phyloP scores from a whole-genome alignment of 768 basidiomycete species.

The Leccinum ochraceum region DNA sequence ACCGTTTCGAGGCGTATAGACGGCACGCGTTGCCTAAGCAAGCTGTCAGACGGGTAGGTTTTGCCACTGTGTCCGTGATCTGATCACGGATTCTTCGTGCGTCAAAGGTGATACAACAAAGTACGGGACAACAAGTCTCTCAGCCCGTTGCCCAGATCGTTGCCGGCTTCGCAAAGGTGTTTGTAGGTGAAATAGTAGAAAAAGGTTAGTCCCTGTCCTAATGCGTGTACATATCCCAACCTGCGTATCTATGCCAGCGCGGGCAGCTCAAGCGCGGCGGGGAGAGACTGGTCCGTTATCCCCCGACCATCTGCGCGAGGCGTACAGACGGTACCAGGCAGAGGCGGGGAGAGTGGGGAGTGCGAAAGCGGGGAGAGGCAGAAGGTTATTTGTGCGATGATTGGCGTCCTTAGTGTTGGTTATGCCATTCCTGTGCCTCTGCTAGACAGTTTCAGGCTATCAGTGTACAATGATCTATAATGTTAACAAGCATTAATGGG shows the following conservation, averaged over 20 bases:
- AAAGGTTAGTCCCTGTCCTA: constrained; percentile 53
- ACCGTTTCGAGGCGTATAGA: constrained; percentile 86
- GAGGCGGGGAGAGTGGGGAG: constrained; percentile 83
- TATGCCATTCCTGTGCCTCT: neutral
- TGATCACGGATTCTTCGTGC: neutral
- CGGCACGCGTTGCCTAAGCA: constrained; percentile 83
- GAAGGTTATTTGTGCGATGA: constrained; percentile 72
- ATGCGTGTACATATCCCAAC: neutral
- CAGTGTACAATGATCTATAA: neutral
- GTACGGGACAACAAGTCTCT: constrained; percentile 77
- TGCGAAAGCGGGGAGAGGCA: constrained; percentile 66
- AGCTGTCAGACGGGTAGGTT: constrained; percentile 71
- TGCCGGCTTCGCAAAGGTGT: constrained; percentile 88
- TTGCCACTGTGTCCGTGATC: neutral
- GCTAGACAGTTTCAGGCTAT: neutral
- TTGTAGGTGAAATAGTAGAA: constrained; percentile 90
- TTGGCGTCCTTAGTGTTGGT: neutral
- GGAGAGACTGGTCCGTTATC: constrained; percentile 78
- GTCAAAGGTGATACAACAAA: constrained; percentile 77
- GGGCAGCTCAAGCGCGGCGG: constrained; percentile 69
- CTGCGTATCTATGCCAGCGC: constrained; percentile 46
- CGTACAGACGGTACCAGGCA: constrained; percentile 79
- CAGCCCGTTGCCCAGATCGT: constrained; percentile 87
- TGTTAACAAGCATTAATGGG: constrained; percentile 33
- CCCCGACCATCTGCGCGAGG: constrained; percentile 89